These are phyloP conservation scores for Cyclaneusma minus DNA, from an alignment of 2,329 filamentous ascomycete genomes.

Conservation along the genomic window DNA sequence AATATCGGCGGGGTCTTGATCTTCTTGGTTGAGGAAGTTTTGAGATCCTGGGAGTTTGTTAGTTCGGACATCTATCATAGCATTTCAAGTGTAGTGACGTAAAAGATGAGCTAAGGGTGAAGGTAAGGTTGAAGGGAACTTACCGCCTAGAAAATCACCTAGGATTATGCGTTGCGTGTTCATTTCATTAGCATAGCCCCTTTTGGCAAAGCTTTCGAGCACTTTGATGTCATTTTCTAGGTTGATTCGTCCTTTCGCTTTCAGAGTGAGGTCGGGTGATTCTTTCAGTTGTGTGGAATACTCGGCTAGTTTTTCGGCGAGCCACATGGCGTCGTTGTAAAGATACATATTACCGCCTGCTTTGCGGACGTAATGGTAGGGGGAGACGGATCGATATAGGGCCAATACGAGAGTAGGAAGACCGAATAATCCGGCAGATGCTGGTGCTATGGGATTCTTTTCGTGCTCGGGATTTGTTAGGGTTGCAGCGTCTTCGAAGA, in stretches of 20 bases:
- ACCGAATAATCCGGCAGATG: conserved; percentile 53
- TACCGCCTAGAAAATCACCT: conserved; percentile 42
- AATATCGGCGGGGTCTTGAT: conserved; percentile 23
- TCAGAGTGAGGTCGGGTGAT: conserved; percentile 32
- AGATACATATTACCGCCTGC: conserved; percentile 50
- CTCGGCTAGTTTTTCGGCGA: conserved; percentile 38
- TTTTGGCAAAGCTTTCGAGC: conserved; percentile 42
- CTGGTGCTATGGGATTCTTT: conserved; percentile 45
- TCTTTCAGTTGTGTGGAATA: conserved; percentile 35
- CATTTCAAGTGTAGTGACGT: not conserved
- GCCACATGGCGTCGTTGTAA: conserved; percentile 52
- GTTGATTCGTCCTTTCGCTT: conserved; percentile 37
- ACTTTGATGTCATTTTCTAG: conserved; percentile 44
- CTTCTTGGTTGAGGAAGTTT: conserved; percentile 38
- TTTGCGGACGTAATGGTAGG: conserved; percentile 53
- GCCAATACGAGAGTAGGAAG: conserved; percentile 59
- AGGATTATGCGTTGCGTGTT: conserved; percentile 43
- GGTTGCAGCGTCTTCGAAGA: conserved; percentile 43
- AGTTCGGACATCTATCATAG: not conserved
- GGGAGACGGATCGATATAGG: conserved; percentile 66
- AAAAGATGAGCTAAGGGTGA: not conserved
- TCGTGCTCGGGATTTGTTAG: conserved; percentile 27
- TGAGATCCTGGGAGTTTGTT: conserved; percentile 27
- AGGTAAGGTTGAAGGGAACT: conserved; percentile 3
- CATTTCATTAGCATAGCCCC: conserved; percentile 47